A percentile compares a stretch with the other conserved stretches of the same genome.
phyloP scores from a whole-genome alignment of 257 asterid genomes.

The Henckelia pumila region DNA sequence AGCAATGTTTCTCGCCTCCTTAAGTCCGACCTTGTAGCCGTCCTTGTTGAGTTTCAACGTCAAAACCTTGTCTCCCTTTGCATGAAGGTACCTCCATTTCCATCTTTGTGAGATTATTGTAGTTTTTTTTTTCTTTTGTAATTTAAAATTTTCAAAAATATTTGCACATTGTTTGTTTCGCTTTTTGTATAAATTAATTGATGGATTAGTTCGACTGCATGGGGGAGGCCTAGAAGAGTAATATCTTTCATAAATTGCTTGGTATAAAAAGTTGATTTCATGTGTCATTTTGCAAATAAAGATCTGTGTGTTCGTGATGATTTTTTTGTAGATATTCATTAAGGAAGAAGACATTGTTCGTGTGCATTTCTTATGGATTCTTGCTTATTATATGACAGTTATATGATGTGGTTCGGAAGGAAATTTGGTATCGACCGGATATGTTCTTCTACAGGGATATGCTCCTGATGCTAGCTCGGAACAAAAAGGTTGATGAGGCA shows the following conservation, averaged over 20 bases:
- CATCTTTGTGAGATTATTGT: neutral
- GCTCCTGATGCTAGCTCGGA: conserved; percentile 95
- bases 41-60: conserved; percentile 89
- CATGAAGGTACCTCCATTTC: conserved; percentile 46
- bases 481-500: conserved; percentile 63
- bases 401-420: conserved; percentile 74
- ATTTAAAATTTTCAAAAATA: neutral
- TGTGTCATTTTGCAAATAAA: neutral
- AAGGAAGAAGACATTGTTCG: neutral
- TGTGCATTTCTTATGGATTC: conserved; percentile 10
- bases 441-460: conserved; percentile 91
- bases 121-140: neutral
- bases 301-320: neutral
- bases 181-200: neutral
- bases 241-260: too few species aligned
- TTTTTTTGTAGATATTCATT: neutral
- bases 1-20: conserved; percentile 79
- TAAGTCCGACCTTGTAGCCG: conserved; percentile 83
- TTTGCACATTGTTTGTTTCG: neutral
- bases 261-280: neutral
- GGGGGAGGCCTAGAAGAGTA: too few species aligned
- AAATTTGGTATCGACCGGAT: conserved; percentile 91
- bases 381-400: conserved; percentile 37
- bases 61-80: conserved; percentile 75
- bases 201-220: conserved; percentile 1